These are phyloP conservation scores for Candida maesae DNA, from an alignment of 805 yeast genomes.

Conservation along the genomic window DNA sequence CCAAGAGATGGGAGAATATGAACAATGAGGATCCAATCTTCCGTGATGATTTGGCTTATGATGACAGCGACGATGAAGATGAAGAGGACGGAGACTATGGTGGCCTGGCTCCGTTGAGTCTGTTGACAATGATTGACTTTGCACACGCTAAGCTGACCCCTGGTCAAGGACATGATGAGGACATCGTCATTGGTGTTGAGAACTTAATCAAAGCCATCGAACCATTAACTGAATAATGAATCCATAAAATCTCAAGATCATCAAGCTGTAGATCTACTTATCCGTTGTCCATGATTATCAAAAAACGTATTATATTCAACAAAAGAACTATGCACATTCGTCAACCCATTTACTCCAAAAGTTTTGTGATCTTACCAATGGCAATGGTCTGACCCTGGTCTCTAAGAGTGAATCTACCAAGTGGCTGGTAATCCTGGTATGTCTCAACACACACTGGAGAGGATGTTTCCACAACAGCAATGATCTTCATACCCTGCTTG, in stretches of 20 bases:
- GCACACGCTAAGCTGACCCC: slow-evolving; percentile 74
- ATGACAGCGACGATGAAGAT: slow-evolving; percentile 32
- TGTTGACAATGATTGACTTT: slow-evolving; percentile 76
- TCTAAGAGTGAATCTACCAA: slow-evolving; percentile 97
- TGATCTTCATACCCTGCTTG: slow-evolving; percentile 97
- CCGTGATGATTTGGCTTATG: slow-evolving; percentile 31
- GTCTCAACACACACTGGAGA: slow-evolving; percentile 94
- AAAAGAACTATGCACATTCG: slow-evolving; percentile 3
- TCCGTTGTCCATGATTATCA: too few species aligned
- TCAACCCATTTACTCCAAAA: slow-evolving; percentile 43
- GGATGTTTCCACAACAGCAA: slow-evolving; percentile 81
- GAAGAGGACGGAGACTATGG: slow-evolving; percentile 27
- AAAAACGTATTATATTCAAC: too few species aligned
- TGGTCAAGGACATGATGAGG: slow-evolving; percentile 68
- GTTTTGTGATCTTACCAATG: slow-evolving; percentile 93
- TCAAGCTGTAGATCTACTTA: too few species aligned
- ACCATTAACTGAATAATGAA: slow-evolving; percentile 1
- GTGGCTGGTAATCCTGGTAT: slow-evolving; percentile 87
- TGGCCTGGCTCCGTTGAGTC: slow-evolving; percentile 42
- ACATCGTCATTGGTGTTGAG: slow-evolving; percentile 65
- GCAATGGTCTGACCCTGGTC: slow-evolving; percentile 99
- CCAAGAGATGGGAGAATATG: slow-evolving; percentile 43
- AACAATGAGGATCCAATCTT: slow-evolving; percentile 39
- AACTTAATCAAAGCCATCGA: slow-evolving; percentile 48
- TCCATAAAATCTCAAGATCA: too few species aligned